phyloP scores from a whole-genome alignment of 495 filamentous ascomycete genomes.

The Sporormia fimetaria region DNA sequence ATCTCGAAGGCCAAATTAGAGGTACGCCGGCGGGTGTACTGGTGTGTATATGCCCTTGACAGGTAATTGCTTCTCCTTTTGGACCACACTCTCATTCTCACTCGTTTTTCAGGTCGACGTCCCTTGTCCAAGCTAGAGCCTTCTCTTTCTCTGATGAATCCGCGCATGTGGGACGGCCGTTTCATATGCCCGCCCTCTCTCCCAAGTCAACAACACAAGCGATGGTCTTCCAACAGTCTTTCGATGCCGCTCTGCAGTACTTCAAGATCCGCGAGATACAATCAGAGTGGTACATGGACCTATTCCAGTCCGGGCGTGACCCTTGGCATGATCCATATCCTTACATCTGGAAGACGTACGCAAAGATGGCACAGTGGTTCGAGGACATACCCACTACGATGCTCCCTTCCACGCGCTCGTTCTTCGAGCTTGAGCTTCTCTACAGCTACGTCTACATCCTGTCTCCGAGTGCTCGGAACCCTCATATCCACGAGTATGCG shows the following conservation, averaged over 20 bases:
- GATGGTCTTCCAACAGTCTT: constrained; percentile 37
- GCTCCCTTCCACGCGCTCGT: constrained; percentile 16
- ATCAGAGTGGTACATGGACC: constrained; percentile 70
- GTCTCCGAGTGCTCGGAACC: constrained; percentile 50
- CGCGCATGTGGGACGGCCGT: constrained; percentile 49
- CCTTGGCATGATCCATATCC: constrained; percentile 34
- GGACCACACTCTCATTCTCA: constrained; percentile 12
- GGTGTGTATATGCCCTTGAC: constrained; percentile 78
- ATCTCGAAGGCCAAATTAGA: constrained; percentile 55
- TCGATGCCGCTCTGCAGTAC: constrained; percentile 42
- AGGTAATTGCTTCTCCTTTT: constrained; percentile 42
- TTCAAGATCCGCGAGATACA: constrained; percentile 67
- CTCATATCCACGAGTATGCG: constrained; percentile 52
- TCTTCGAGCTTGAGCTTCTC: constrained; percentile 69
- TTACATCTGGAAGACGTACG: constrained; percentile 30
- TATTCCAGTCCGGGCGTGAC: constrained; percentile 61
- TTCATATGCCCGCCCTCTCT: constrained; percentile 34
- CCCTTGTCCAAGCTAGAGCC: constrained; percentile 63
- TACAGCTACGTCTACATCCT: constrained; percentile 79
- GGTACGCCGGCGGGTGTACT: constrained; percentile 66
- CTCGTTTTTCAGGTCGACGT: constrained; percentile 61
- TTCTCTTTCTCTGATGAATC: constrained; percentile 90
- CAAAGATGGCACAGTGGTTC: constrained; percentile 24
- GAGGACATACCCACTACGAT: constrained; percentile 16
- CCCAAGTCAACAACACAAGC: constrained; percentile 29